Conservation (phyloP, 768 basidiomycete species). For the Xerocomellus intermedius region DNA sequence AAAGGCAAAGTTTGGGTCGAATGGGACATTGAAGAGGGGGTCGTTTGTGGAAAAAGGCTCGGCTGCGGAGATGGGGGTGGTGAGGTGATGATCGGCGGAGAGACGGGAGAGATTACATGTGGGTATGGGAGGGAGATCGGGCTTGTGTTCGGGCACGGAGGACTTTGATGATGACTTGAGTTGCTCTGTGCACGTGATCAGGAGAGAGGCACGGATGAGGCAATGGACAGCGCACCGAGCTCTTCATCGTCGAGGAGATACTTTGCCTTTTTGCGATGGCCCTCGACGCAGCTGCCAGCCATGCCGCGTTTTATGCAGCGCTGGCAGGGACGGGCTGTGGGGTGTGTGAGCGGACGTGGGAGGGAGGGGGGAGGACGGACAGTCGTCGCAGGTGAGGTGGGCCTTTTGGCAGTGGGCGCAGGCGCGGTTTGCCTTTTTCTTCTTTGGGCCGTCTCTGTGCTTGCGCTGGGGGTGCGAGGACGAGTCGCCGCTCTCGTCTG, state of each 20-base stretch:
- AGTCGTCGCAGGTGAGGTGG: slow-evolving; percentile 97
- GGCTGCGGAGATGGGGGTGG: slow-evolving; percentile 31
- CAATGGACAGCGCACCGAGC: slow-evolving; percentile 56
- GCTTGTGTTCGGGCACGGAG: not conserved
- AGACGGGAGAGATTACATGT: slow-evolving; percentile 27
- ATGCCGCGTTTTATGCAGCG: slow-evolving; percentile 94
- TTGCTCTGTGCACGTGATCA: slow-evolving; percentile 40
- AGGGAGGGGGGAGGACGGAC: slow-evolving; percentile 51
- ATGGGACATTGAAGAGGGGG: slow-evolving; percentile 57
- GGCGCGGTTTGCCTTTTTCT: slow-evolving; percentile 93
- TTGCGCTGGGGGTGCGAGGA: slow-evolving; percentile 46
- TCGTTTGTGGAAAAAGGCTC: slow-evolving; percentile 55
- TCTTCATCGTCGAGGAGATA: slow-evolving; percentile 95
- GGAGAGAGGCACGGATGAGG: not conserved
- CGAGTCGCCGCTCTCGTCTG: slow-evolving; percentile 55
- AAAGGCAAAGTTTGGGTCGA: slow-evolving; percentile 65
- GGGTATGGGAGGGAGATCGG: slow-evolving; percentile 21
- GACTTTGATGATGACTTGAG: slow-evolving; percentile 37
- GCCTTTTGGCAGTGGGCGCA: slow-evolving; percentile 97
- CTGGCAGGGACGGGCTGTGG: slow-evolving; percentile 89
- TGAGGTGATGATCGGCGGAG: slow-evolving; percentile 3
- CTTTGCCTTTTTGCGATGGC: slow-evolving; percentile 96
- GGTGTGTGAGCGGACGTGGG: slow-evolving; percentile 12
- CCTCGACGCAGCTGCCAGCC: slow-evolving; percentile 85
- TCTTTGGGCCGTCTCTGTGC: slow-evolving; percentile 76